Conservation (phyloP, 164 flowering plant genomes). For the Vitis labrusca region DNA sequence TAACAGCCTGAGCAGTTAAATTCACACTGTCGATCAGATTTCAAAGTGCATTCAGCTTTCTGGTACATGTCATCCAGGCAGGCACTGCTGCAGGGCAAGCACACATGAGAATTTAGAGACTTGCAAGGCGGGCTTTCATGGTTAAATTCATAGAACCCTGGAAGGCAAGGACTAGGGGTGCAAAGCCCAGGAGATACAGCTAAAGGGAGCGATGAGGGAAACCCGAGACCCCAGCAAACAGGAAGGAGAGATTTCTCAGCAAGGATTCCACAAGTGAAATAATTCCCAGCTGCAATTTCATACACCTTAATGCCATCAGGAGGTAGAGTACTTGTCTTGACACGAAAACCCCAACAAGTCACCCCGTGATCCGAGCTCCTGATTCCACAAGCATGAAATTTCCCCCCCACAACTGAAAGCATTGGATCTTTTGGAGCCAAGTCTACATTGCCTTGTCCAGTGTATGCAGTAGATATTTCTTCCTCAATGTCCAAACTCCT, state of each 20-base stretch:
- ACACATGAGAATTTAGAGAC: conserved; percentile 41
- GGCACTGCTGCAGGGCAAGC: conserved; percentile 69
- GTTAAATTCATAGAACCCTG: conserved; percentile 52
- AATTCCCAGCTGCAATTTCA: conserved; percentile 86
- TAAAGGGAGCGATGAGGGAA: conserved; percentile 74
- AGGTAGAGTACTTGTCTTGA: conserved; percentile 58
- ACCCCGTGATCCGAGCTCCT: conserved; percentile 58
- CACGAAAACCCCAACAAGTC: conserved; percentile 79
- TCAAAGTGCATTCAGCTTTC: conserved; percentile 36
- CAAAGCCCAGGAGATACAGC: conserved; percentile 85
- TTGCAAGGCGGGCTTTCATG: conserved; percentile 50
- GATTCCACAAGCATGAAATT: conserved; percentile 91
- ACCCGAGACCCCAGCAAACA: conserved; percentile 81
- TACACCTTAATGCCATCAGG: conserved; percentile 60
- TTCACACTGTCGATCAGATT: conserved; percentile 58
- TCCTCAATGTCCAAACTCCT: conserved; percentile 60
- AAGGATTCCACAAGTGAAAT: conserved; percentile 85
- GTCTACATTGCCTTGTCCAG: conserved; percentile 53
- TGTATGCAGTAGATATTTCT: conserved; percentile 33
- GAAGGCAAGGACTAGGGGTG: conserved; percentile 46
- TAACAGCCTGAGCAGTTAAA: conserved; percentile 73
- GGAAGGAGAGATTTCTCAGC: conserved; percentile 62
- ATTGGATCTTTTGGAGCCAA: conserved; percentile 59
- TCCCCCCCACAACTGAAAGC: conserved; percentile 78
- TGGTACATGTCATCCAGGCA: conserved; percentile 74